Evolutionary conservation across 257 asterid species (phyloP).

Genomic region (Salvia rosmarinus): DNA sequence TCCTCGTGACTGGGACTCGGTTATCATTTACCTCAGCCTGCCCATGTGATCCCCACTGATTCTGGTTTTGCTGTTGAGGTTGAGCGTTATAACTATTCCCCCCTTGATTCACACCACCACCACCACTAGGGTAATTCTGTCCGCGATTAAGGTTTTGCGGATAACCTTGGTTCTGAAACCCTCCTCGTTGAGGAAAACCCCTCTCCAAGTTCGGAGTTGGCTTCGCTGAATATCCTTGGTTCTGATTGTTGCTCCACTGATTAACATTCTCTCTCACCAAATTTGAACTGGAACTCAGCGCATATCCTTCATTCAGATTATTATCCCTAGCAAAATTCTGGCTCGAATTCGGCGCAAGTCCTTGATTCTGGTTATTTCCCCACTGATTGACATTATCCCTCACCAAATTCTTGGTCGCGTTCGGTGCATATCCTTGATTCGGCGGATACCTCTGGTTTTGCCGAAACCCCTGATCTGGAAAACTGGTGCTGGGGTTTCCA

Average conservation of each 20-base stretch:
- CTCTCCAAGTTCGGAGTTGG: constrained; percentile 34
- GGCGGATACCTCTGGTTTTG: constrained; percentile 43
- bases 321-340: neutral
- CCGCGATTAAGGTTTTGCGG: constrained; percentile 36
- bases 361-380: constrained; percentile 36
- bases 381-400: constrained; percentile 30
- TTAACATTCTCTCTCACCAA: constrained; percentile 9
- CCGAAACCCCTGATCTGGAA: constrained; percentile 44
- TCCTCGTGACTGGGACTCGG: constrained; percentile 37
- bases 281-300: constrained; percentile 16
- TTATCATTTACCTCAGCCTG: constrained; percentile 38
- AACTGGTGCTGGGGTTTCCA: constrained; percentile 37
- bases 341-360: neutral
- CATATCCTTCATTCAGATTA: constrained; percentile 47
- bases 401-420: neutral
- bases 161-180: constrained; percentile 47
- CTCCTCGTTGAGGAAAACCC: constrained; percentile 51
- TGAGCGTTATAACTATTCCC: constrained; percentile 29
- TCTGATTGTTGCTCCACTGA: constrained; percentile 22
- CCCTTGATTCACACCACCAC: constrained; percentile 42
- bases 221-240: neutral
- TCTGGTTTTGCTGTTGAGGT: constrained; percentile 33
- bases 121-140: constrained; percentile 40
- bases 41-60: constrained; percentile 36
- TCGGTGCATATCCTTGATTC: constrained; percentile 4